Conservation (phyloP, 192 early-diverging fungal species). For the Coemansia erecta region DNA sequence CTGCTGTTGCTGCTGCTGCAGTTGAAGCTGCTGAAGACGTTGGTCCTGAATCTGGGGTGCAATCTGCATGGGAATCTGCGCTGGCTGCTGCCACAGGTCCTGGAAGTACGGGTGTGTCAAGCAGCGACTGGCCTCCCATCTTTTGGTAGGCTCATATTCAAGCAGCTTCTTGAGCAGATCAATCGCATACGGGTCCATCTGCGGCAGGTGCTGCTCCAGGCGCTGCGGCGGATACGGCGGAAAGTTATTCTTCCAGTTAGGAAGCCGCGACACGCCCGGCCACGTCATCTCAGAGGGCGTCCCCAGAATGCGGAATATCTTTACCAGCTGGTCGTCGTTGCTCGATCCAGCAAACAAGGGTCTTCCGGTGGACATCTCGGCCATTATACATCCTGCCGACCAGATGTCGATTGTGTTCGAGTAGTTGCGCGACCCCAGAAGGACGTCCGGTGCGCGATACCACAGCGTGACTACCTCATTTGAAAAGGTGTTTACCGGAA, state of each 20-base stretch:
- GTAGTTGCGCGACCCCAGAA: constrained; percentile 93
- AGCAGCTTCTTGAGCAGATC: constrained; percentile 73
- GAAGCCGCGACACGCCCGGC: constrained; percentile 67
- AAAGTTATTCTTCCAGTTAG: constrained; percentile 71
- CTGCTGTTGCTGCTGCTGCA: constrained; percentile 41
- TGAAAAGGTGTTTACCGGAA: constrained; percentile 90
- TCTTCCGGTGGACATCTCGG: constrained; percentile 80
- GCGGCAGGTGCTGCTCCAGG: constrained; percentile 66
- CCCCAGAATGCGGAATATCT: constrained; percentile 79
- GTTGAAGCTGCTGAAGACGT: constrained; percentile 32
- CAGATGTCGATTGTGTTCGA: constrained; percentile 96
- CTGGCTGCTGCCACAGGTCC: constrained; percentile 42
- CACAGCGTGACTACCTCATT: constrained; percentile 99
- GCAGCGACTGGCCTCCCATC: constrained; percentile 42
- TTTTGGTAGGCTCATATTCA: constrained; percentile 64
- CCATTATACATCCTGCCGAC: constrained; percentile 98
- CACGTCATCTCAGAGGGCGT: constrained; percentile 76
- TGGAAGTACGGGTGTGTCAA: constrained; percentile 46
- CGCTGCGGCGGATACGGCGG: constrained; percentile 61
- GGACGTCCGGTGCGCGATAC: constrained; percentile 97
- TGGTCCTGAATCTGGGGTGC: constrained; percentile 32
- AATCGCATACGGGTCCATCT: constrained; percentile 71
- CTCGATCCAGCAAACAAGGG: constrained; percentile 80
- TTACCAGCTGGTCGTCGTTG: constrained; percentile 77
- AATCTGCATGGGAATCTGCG: constrained; percentile 31